Evolutionary conservation across 805 yeast species (phyloP).

Genomic region (Hanseniaspora meyeri): DNA sequence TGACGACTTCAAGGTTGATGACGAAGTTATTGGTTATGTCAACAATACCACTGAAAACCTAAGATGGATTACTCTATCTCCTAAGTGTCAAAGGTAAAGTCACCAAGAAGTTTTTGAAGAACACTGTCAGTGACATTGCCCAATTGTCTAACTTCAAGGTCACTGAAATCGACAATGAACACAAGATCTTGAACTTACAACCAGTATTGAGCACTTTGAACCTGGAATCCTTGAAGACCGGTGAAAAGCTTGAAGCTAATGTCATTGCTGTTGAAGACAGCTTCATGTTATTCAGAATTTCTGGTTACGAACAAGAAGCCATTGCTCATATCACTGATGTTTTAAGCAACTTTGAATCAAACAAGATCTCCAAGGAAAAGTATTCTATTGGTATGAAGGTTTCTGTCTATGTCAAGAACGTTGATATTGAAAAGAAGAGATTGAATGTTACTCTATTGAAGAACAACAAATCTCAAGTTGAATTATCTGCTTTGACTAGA

Average conservation of each 20-base stretch:
- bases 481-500: slow-evolving; percentile 41
- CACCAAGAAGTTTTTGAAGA: background rate
- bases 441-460: slow-evolving; percentile 55
- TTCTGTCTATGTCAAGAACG: slow-evolving; percentile 39
- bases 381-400: slow-evolving; percentile 36
- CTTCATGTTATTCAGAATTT: slow-evolving; percentile 56
- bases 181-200: background rate
- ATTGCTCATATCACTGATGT: slow-evolving; percentile 68
- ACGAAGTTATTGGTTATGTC: slow-evolving; percentile 45
- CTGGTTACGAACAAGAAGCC: slow-evolving; percentile 46
- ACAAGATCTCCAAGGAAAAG: background rate
- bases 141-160: slow-evolving; percentile 4
- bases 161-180: background rate
- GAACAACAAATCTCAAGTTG: slow-evolving; percentile 33
- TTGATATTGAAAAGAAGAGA: slow-evolving; percentile 27
- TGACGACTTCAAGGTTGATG: slow-evolving; percentile 38
- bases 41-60: slow-evolving; percentile 50
- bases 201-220: background rate
- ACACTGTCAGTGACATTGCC: background rate
- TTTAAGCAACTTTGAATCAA: slow-evolving; percentile 39
- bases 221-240: slow-evolving; percentile 40
- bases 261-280: slow-evolving; percentile 46
- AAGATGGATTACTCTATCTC: slow-evolving; percentile 59
- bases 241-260: slow-evolving; percentile 47
- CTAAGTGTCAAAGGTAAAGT: slow-evolving; percentile 56